These are phyloP conservation scores for Leptodermis oblonga DNA, from an alignment of 257 asterid genomes.

Conservation along the genomic window DNA sequence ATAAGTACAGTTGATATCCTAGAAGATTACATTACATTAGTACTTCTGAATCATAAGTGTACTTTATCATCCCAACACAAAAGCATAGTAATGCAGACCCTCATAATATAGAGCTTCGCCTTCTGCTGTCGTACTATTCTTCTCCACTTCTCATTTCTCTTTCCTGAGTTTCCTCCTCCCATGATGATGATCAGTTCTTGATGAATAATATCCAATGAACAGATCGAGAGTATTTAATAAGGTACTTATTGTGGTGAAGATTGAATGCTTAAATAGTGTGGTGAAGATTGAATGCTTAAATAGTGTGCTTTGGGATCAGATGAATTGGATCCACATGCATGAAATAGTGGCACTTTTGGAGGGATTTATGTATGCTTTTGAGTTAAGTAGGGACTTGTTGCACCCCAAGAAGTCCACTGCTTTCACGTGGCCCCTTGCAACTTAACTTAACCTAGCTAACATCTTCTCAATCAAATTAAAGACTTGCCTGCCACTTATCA, in stretches of 20 bases:
- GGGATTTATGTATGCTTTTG: constrained; percentile 3
- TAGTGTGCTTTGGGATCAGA: not conserved
- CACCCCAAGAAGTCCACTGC: constrained; percentile 18
- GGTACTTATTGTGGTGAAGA: not conserved
- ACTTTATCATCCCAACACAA: constrained; percentile 31
- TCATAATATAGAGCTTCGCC: constrained; percentile 36
- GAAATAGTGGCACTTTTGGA: not conserved
- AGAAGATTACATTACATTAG: not conserved
- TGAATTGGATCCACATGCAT: constrained; percentile 9
- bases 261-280: constrained; percentile 5
- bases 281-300: constrained; percentile 2
- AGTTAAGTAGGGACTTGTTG: constrained; percentile 31
- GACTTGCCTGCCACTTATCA: constrained; percentile 34
- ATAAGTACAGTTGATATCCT: not conserved
- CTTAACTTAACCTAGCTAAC: constrained; percentile 11
- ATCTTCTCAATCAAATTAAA: constrained; percentile 18
- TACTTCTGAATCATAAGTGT: constrained; percentile 7
- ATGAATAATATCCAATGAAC: not conserved
- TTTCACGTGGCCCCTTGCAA: constrained; percentile 27
- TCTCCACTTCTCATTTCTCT: constrained; percentile 25
- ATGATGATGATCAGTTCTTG: no score
- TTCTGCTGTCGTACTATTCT: constrained; percentile 34
- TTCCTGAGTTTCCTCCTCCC: no score
- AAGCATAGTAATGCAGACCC: constrained; percentile 38
- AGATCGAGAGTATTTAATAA: not conserved